phyloP scores from a whole-genome alignment of 345 rosid species.

The Noccaea caerulescens region DNA sequence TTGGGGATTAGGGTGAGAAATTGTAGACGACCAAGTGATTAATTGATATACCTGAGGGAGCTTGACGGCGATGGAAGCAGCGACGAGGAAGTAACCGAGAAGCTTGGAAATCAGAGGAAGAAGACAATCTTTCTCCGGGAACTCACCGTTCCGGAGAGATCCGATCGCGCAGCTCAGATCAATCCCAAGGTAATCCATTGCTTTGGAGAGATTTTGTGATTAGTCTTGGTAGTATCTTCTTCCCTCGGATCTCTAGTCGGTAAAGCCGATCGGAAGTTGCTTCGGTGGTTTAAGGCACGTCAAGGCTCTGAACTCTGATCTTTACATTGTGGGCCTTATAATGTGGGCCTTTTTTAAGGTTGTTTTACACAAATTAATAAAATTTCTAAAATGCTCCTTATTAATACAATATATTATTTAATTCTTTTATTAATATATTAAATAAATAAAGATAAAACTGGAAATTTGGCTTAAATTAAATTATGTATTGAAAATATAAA shows the following conservation, averaged over 20 bases:
- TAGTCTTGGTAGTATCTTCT: not conserved
- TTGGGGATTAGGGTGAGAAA: conserved; percentile 1
- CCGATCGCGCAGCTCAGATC: conserved; percentile 74
- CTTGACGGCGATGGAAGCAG: conserved; percentile 94
- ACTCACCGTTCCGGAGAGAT: conserved; percentile 59
- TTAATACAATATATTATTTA: too few relatives aligned
- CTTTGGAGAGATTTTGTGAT: not conserved
- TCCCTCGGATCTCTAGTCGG: conserved; percentile 8
- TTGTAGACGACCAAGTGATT: not conserved
- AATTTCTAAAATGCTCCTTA: too few relatives aligned
- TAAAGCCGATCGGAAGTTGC: not conserved
- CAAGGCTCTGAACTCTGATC: not conserved
- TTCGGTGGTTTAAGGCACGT: not conserved
- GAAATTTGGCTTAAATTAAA: too few relatives aligned
- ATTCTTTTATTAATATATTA: too few relatives aligned
- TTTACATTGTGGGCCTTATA: too few relatives aligned
- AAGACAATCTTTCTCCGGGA: conserved; percentile 79
- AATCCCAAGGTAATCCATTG: conserved; percentile 73
- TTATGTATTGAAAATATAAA: too few relatives aligned
- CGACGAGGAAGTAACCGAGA: conserved; percentile 89
- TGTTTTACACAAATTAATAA: too few relatives aligned
- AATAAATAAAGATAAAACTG: too few relatives aligned
- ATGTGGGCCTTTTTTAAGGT: too few relatives aligned
- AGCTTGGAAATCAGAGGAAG: conserved; percentile 94
- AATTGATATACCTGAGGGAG: conserved; percentile 70